Evolutionary conservation across 495 filamentous ascomycete species (phyloP), one percentile per base, ranked within the genome.

Genomic region (Xylaria acuta): DNA sequence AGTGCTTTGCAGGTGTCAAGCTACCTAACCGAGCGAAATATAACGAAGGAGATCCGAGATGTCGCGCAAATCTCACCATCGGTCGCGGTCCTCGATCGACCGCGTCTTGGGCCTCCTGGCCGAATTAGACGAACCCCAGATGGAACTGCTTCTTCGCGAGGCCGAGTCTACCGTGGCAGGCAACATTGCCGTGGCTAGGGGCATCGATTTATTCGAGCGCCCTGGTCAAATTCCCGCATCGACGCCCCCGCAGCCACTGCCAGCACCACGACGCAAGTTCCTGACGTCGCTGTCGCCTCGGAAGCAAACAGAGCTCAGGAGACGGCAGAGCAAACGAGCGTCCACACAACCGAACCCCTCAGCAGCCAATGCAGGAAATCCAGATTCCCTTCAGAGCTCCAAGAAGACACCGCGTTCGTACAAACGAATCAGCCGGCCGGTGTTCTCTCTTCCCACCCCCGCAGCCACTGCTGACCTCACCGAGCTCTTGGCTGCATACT

Each of bases 71-170:
- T 72, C 78, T 54, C 81, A 79, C 64, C 75, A 74, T 56, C 77
- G 79, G 53, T 75, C 75, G 59, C 74, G 75, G 27, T 82, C 81
- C 49, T 82, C 81, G 16, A 74, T 82, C 74, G 81, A 82, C 79
- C 80, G 78, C 22, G 80, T 81, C 73, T 73, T 82, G 38, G 79
- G 79, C 66, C 79, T 82, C 74, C 78, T 82, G 71, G 74, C 76
- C 59, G 81, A 82, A 68, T 74, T 82, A 40, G 77, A 79, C 64
- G 81, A 82, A 0, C 65, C 43, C 58, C 77, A 82, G 58, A 80
- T 82, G 49, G 67, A 78, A 45, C 32, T 77, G 14, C 79, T 82
- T 14, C 72, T 82, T 30, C 80, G 80, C 62, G 81, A 82, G 51
- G 69, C 81, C 47, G 81, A 82, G 72, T 78, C 80, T 65, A 82